A percentile compares a stretch with the other conserved stretches of the same genome.
phyloP scores from a whole-genome alignment of 2,329 filamentous ascomycete genomes.

The Botrytis cinerea region DNA sequence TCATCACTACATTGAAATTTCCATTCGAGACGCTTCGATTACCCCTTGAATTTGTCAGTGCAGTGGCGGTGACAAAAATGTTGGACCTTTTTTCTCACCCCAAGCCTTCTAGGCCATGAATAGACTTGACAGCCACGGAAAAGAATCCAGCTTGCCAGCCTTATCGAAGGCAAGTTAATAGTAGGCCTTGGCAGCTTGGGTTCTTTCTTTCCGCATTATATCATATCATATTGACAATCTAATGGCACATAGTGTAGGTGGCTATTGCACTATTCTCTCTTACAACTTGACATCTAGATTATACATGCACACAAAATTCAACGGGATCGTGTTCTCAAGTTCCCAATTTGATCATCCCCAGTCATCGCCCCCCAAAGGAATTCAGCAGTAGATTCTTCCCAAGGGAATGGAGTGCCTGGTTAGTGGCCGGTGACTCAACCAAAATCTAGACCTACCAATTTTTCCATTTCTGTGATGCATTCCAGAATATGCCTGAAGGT shows the following conservation, averaged over 20 bases:
- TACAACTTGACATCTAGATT: background rate
- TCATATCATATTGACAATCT: background rate
- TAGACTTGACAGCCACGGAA: background rate
- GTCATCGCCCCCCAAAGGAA: no score
- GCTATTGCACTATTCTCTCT: background rate
- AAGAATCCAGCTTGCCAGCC: background rate
- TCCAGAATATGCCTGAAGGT: background rate
- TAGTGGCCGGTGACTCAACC: background rate
- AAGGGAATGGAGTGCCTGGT: background rate
- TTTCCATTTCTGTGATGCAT: background rate
- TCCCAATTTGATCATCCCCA: no score
- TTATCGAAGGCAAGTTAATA: background rate
- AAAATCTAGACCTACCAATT: background rate
- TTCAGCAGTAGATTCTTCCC: background rate
- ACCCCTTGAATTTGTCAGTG: background rate
- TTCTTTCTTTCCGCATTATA: background rate
- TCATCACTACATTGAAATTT: background rate
- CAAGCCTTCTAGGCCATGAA: background rate
- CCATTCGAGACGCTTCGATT: constrained; percentile 6
- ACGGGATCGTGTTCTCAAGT: no score
- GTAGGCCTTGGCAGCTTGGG: background rate
- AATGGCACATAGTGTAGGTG: background rate
- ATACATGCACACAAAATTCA: no score
- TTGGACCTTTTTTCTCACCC: background rate
- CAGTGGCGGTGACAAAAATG: background rate